These are phyloP conservation scores for Pyrenochaeta sp. DNA, from an alignment of 2,329 filamentous ascomycete species.

Conservation along the genomic window DNA sequence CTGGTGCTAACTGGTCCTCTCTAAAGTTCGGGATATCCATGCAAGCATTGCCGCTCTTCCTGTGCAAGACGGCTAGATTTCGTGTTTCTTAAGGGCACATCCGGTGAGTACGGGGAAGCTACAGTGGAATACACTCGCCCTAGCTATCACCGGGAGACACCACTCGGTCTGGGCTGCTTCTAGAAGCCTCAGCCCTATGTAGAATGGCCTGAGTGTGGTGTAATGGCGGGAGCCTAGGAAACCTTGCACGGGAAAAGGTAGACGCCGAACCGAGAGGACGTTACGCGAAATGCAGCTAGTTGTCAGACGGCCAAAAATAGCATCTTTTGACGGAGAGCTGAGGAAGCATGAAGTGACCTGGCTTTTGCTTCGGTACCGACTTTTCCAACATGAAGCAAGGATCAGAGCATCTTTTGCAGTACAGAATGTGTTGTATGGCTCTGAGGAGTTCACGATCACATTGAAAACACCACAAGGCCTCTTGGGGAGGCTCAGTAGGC, in stretches of 20 bases:
- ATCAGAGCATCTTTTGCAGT: not conserved
- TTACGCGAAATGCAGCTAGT: conserved; percentile 5
- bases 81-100: not conserved
- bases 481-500: not conserved
- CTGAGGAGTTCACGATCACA: not conserved
- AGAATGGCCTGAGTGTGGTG: conserved; percentile 6
- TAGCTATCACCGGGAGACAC: not conserved
- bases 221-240: conserved; percentile 14
- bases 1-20: not conserved
- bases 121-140: not conserved
- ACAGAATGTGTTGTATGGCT: not conserved
- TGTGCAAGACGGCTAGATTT: not conserved
- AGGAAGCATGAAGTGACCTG: conserved; percentile 7
- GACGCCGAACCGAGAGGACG: conserved; percentile 9
- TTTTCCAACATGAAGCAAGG: not conserved
- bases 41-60: not conserved
- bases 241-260: conserved; percentile 8
- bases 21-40: not conserved
- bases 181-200: conserved; percentile 27
- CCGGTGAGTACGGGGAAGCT: not conserved
- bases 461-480: not conserved
- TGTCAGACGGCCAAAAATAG: conserved; percentile 29
- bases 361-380: not conserved
- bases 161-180: conserved; percentile 8
- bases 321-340: conserved; percentile 14